Evolutionary conservation across 805 yeast species (phyloP).

Genomic region (Kluyveromyces lactis): DNA sequence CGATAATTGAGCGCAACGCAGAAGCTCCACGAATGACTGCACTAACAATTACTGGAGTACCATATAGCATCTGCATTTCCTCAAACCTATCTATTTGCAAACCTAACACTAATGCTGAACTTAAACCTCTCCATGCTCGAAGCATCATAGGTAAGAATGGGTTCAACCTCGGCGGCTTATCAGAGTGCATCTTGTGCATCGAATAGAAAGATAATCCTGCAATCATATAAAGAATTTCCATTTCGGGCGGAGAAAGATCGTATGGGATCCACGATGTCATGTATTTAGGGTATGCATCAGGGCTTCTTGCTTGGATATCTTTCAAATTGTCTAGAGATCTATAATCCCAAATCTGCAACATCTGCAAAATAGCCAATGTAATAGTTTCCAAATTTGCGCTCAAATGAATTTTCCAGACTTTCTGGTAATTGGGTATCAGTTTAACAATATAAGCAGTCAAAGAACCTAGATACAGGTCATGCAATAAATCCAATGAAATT

Average conservation of each 20-base stretch:
- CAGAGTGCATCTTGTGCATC: conserved; percentile 36
- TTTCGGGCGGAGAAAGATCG: conserved; percentile 31
- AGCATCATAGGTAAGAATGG: conserved; percentile 55
- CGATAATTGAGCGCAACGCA: conserved; percentile 53
- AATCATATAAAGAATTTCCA: conserved; percentile 40
- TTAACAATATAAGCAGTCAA: conserved; percentile 19
- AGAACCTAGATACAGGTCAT: conserved; percentile 43
- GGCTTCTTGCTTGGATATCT: conserved; percentile 12
- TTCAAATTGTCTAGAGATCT: conserved; percentile 16
- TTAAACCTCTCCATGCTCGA: conserved; percentile 59
- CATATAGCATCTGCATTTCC: conserved; percentile 29
- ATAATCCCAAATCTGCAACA: conserved; percentile 22
- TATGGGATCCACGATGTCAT: conserved; percentile 31
- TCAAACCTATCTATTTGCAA: conserved; percentile 53
- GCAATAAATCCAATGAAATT: conserved; percentile 47
- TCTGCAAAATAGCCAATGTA: conserved; percentile 14
- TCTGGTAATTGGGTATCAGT: conserved; percentile 5
- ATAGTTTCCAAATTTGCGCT: conserved; percentile 26
- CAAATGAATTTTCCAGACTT: conserved; percentile 18
- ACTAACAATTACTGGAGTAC: conserved; percentile 39
- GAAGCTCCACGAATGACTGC: conserved; percentile 53
- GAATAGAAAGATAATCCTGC: conserved; percentile 35
- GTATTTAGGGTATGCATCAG: conserved; percentile 24
- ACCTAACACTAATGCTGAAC: conserved; percentile 50
- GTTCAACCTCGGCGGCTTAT: conserved; percentile 34